These are phyloP conservation scores for Linnemannia zychae DNA, from an alignment of 192 early-diverging fungal species.

Conservation along the genomic window DNA sequence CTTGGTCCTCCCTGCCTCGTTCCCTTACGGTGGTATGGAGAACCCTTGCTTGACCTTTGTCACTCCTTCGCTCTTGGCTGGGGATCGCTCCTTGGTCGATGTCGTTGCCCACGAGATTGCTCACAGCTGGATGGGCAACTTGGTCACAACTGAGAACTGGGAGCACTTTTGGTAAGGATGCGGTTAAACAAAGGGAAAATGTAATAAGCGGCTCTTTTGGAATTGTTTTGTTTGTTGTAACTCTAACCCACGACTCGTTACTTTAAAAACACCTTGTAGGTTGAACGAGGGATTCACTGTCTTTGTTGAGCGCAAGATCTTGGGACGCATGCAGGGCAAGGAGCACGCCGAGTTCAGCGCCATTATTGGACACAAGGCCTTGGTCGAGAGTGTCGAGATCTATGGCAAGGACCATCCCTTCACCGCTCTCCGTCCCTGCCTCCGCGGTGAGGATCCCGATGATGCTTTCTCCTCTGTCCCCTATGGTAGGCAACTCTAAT, in stretches of 20 bases:
- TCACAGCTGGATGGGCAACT: slow-evolving; percentile 93
- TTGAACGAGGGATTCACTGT: slow-evolving; percentile 97
- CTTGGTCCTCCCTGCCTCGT: slow-evolving; percentile 88
- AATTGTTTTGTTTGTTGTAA: slow-evolving; percentile 57
- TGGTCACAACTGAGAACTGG: slow-evolving; percentile 89
- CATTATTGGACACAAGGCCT: slow-evolving; percentile 84
- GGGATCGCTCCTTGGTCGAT: slow-evolving; percentile 93
- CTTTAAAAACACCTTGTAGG: slow-evolving; percentile 68
- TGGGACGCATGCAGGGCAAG: slow-evolving; percentile 85
- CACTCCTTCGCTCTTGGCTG: slow-evolving; percentile 95
- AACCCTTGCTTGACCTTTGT: slow-evolving; percentile 99
- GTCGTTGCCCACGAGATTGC: slow-evolving; percentile 96
- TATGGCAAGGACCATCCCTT: slow-evolving; percentile 74
- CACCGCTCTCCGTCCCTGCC: slow-evolving; percentile 79
- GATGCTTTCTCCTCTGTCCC: slow-evolving; percentile 84
- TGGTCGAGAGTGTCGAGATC: slow-evolving; percentile 76
- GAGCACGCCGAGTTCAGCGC: slow-evolving; percentile 83
- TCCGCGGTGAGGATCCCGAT: slow-evolving; percentile 83
- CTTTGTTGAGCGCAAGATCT: slow-evolving; percentile 93
- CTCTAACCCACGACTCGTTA: background rate
- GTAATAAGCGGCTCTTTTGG: background rate
- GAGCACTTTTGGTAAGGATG: slow-evolving; percentile 60
- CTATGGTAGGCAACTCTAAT: slow-evolving; percentile 68
- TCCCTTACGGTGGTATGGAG: slow-evolving; percentile 96
- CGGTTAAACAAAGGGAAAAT: background rate